Evolutionary conservation across 164 flowering plant species (phyloP), one percentile per base, ranked within the genome.

Genomic region (Annona cherimola): DNA sequence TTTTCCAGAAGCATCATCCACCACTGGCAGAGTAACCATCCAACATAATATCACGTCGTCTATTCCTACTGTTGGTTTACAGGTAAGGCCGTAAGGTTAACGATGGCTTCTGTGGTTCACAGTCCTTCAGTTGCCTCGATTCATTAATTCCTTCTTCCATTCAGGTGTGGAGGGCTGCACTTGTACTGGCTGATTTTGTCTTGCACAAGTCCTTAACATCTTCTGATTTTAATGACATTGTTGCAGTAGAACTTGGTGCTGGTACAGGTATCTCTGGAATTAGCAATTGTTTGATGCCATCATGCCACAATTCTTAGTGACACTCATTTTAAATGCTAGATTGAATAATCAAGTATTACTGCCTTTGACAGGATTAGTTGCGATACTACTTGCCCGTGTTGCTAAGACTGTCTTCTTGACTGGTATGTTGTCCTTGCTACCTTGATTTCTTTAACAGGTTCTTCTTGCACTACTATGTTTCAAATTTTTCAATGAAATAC

Each of bases 131-230:
- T 16, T 3, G 57, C 54, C 16, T 8, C 43, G 8, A 19, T 6
- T 72, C 16, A 59, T 57, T 62, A 1, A 26, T 41, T 63, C 61
- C 61, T 54, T 6, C 11, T 40, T 54, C 63, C 76, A 92, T 16
- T n/a, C 76, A 92, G 98, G 91, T 94, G 3, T 94, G 99, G 99
- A 88, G 77, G 76, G 97, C 97, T 46, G 97, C 91, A 78, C 54
- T 92, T 41, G 79, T 87, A 18, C 78, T 94, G 69, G 85, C 94
- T 73, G 97, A 94, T 85, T 88, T 88, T 75, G 78, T 92, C 75
- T 73, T 89, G 87, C 93, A 92, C 80, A 85, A 76, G 74, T 81
- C 88, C 79, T 83, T 79, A 62, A 81, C 86, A 43, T 81, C 95
- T 54, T 77, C 91, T 4, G 83, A 85, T 8, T 80, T 90, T 42